Percentiles rank a stretch among this genome's conserved stretches.
Evolutionary conservation across 305 asterid genomes (phyloP).

Genomic region (Solanum hybrid): DNA sequence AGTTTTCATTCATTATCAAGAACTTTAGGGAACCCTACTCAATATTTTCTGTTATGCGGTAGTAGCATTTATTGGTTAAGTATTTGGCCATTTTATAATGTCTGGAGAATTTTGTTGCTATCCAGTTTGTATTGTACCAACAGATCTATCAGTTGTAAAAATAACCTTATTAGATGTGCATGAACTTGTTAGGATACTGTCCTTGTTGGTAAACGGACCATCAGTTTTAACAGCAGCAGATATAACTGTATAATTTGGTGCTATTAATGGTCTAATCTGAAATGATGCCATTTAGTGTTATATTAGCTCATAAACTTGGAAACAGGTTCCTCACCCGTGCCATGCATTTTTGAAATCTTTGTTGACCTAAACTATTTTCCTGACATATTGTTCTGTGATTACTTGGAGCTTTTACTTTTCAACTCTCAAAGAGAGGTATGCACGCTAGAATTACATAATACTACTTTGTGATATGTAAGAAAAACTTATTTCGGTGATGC

Average conservation of each 20-base stretch:
- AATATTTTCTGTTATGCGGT: not conserved
- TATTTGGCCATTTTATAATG: not conserved
- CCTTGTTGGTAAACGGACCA: not conserved
- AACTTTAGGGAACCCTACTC: not conserved
- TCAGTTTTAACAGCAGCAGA: not conserved
- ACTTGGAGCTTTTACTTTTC: constrained; percentile 1
- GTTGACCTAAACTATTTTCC: not conserved
- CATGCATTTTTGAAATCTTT: not conserved
- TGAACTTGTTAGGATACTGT: not conserved
- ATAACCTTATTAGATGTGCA: not conserved
- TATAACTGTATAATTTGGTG: not conserved
- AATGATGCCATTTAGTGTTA: not conserved
- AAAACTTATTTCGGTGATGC: not conserved
- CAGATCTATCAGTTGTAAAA: not conserved
- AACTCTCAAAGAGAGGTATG: not conserved
- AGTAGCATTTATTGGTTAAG: not conserved
- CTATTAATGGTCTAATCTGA: not conserved
- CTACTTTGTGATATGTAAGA: not conserved
- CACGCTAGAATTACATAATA: not conserved
- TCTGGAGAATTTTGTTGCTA: not conserved
- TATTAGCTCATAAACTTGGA: not conserved
- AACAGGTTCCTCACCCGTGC: not conserved
- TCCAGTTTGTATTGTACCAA: not conserved
- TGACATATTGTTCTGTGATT: not conserved
- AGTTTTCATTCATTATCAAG: not conserved